These are phyloP conservation scores for Coemansia nantahalensis DNA, from an alignment of 192 early-diverging fungal species.

Conservation along the genomic window DNA sequence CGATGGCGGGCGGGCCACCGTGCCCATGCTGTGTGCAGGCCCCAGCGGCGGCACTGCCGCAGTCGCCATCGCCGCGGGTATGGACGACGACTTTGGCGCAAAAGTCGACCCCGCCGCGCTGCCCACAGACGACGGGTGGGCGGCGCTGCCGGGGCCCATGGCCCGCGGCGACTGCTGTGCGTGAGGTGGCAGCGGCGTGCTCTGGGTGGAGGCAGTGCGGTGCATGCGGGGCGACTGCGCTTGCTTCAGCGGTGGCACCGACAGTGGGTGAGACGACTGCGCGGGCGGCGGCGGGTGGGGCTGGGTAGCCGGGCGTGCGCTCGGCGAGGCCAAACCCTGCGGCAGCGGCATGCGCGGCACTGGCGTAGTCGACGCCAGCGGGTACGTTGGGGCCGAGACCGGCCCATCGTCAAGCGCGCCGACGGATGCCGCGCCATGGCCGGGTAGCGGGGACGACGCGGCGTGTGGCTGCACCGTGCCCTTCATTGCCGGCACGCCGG, in stretches of 20 bases:
- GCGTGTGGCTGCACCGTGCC: slow-evolving; percentile 20
- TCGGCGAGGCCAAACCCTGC: slow-evolving; percentile 29
- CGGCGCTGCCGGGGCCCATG: not conserved
- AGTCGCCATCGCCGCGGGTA: not conserved
- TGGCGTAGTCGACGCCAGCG: slow-evolving; percentile 15
- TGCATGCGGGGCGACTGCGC: slow-evolving; percentile 33
- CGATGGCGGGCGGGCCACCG: slow-evolving; percentile 2
- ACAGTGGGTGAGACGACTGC: slow-evolving; percentile 41
- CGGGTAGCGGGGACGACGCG: slow-evolving; percentile 31
- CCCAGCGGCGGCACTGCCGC: slow-evolving; percentile 16
- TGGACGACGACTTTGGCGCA: slow-evolving; percentile 6
- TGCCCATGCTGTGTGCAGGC: slow-evolving; percentile 14
- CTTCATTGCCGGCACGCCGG: slow-evolving; percentile 31
- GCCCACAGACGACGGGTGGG: slow-evolving; percentile 6
- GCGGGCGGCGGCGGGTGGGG: slow-evolving; percentile 8
- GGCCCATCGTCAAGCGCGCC: slow-evolving; percentile 14
- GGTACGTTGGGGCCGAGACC: slow-evolving; percentile 3
- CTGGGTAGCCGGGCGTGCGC: slow-evolving; percentile 18
- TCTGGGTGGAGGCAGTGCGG: slow-evolving; percentile 40
- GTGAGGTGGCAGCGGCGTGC: slow-evolving; percentile 13
- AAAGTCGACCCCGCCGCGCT: slow-evolving; percentile 6
- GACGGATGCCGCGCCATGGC: slow-evolving; percentile 1
- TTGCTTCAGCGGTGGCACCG: slow-evolving; percentile 38
- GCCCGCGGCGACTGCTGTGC: slow-evolving; percentile 27
- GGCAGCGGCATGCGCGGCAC: slow-evolving; percentile 24